Evolutionary conservation across 768 basidiomycete genomes (phyloP), one percentile per base, ranked within the genome.

Genomic region (Leccinum uliginosum): DNA sequence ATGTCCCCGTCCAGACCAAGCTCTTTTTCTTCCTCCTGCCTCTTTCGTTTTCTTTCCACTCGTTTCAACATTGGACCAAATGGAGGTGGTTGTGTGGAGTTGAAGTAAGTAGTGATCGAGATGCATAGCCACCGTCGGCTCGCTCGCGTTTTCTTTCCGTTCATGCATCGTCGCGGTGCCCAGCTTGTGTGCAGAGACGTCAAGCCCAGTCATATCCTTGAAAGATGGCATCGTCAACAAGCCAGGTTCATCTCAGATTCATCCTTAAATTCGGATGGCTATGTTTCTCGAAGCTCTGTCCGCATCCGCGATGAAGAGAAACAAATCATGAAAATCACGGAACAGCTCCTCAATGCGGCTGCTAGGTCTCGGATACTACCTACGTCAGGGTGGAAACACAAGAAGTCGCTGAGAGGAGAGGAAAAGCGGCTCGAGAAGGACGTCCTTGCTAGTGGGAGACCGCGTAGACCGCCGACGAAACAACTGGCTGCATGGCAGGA

Each of bases 1-100:
- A 77, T 75, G n/a, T 84, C 85, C 32, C 79, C 80, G 56, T 87
- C 82, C 6, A 87, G 62, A 0, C 83, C 85, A 34, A 86, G 77
- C 51, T 82, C 80, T 67, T 86, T 84, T 59, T 87, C 86, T 60
- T 84, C 76, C 63, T 85, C 77, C 57, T 76, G 79, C 63, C 79
- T 84, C 63, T 77, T 77, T 24, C 78, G 79, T 47, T 84, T 80
- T 67, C 84, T 90, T 61, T 84, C 84, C 7, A 89, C 77, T 57
- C 90, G 82, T 73, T 92, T 91, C 77, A 89, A 90, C 89, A 91
- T 91, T 49, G 44, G 32, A 34, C 43, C 35, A 47, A 45, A 17
- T 6, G 17, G 26, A 26, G 21, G 43, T 6, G 10, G 34, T 11
- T 10, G 15, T 21, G 12, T 11, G 29, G n/a, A 11, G 29, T 29